Base-by-base conservation (phyloP, 805 yeast species). In the Kodamaea neixiangensis region DNA sequence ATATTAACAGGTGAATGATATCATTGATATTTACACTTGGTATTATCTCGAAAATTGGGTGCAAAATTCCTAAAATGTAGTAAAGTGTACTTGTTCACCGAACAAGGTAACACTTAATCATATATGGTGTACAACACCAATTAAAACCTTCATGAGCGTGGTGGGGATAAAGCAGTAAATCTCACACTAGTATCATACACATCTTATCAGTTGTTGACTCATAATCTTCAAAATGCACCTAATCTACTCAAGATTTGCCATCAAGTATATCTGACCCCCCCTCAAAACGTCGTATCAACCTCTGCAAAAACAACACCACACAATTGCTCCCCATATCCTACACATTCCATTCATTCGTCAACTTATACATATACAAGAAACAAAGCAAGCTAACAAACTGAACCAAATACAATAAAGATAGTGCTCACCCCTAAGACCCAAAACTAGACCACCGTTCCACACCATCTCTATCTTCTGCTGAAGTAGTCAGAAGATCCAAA, bases 401-500 rank as follows among this genome's bases (percentile, higher is more conserved):
- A 25, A 13, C 31, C 11, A 5, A 25, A 25, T 25, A 25, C 31
- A 25, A 25, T 9, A 25, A 25, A 25, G 29, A n/a, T 22, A 22
- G 29, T 22, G 29, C 5, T 6, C 29, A 33, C 14, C 37, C 7
- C 31, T 25, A 25, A 25, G n/a, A n/a, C n/a, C n/a, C n/a, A n/a
- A n/a, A n/a, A n/a, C 29, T 22, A 6, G 7, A 22, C 29, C 29
- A 9, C 9, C 5, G 29, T 9, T 22, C 29, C 29, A 22, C 37
- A 13, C 15, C 38, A 25, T 34, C 38, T 34, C 38, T 47, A 48
- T 29, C 44, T 48, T 19, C 46, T 44, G 45, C 71, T 82, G 67
- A 92, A 94, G 69, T 86, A 89, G 15, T 81, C 78, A 1, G 96
- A 87, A 5, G 85, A 75, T 39, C 85, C 81, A 75, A 90, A 79